Percentiles rank a stretch among this genome's conserved stretches.
phyloP scores from a whole-genome alignment of 1,284 basidiomycete species.

The Pascua sp. region DNA sequence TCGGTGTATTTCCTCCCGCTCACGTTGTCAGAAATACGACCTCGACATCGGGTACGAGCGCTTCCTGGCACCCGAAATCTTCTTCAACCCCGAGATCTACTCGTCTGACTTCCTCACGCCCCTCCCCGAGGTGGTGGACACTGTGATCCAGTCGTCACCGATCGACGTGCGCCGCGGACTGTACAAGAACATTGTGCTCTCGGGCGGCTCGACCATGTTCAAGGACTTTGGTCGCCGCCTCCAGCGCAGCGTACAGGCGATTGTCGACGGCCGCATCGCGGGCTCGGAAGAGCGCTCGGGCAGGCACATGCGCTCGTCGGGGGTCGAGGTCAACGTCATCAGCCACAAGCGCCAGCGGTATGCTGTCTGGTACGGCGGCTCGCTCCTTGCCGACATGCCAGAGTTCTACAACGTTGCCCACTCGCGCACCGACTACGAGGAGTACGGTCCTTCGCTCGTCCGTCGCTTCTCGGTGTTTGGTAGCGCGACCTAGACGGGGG shows the following conservation, averaged over 20 bases:
- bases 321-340: constrained; percentile 95
- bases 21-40: constrained; percentile 65
- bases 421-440: constrained; percentile 95
- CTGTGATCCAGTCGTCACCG: constrained; percentile 91
- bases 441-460: constrained; percentile 93
- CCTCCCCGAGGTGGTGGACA: constrained; percentile 92
- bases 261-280: constrained; percentile 88
- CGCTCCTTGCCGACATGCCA: constrained; percentile 86
- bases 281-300: constrained; percentile 73
- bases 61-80: constrained; percentile 98
- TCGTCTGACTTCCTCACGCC: constrained; percentile 98
- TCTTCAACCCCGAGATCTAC: constrained; percentile 99
- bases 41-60: constrained; percentile 98
- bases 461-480: constrained; percentile 92
- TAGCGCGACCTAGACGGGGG: constrained; percentile 62
- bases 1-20: not conserved
- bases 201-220: constrained; percentile 96
- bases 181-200: constrained; percentile 96
- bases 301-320: constrained; percentile 74
- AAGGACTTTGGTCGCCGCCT: constrained; percentile 94
- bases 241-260: constrained; percentile 88
- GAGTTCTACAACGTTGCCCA: constrained; percentile 98
- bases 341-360: constrained; percentile 97
- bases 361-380: constrained; percentile 98
- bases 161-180: constrained; percentile 91